Conservation (phyloP, 2,329 filamentous ascomycete genomes). For the Colletotrichum paranaense region DNA sequence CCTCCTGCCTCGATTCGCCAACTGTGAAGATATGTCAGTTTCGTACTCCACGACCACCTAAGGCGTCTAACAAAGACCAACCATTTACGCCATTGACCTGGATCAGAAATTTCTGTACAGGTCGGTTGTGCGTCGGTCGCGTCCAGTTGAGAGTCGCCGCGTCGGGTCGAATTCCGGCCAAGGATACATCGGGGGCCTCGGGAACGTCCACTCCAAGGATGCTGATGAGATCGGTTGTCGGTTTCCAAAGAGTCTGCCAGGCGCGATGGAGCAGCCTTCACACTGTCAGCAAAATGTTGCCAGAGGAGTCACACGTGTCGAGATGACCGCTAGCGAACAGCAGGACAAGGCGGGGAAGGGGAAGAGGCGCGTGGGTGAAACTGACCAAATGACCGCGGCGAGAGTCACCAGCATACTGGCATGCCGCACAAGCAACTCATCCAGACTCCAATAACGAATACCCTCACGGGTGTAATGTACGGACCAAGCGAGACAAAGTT, state of each 20-base stretch:
- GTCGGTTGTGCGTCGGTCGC: slow-evolving; percentile 70
- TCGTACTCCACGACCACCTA: neutral
- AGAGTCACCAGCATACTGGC: slow-evolving; percentile 67
- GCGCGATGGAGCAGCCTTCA: slow-evolving; percentile 85
- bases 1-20: slow-evolving; percentile 82
- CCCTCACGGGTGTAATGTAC: slow-evolving; percentile 35
- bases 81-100: slow-evolving; percentile 94
- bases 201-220: slow-evolving; percentile 96
- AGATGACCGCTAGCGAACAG: neutral
- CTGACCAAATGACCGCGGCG: slow-evolving; percentile 65
- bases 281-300: neutral
- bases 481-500: slow-evolving; percentile 30
- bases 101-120: slow-evolving; percentile 88
- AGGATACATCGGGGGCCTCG: slow-evolving; percentile 86
- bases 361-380: slow-evolving; percentile 31
- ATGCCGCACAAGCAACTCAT: slow-evolving; percentile 60
- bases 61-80: slow-evolving; percentile 53
- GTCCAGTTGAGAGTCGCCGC: slow-evolving; percentile 94
- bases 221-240: slow-evolving; percentile 89
- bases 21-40: slow-evolving; percentile 59
- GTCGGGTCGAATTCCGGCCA: slow-evolving; percentile 88
- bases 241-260: slow-evolving; percentile 89
- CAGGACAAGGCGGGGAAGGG: slow-evolving; percentile 11
- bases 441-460: slow-evolving; percentile 50
- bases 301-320: slow-evolving; percentile 6